Evolutionary conservation across 164 flowering plant species (phyloP).

Genomic region (Berberis vulgaris): DNA sequence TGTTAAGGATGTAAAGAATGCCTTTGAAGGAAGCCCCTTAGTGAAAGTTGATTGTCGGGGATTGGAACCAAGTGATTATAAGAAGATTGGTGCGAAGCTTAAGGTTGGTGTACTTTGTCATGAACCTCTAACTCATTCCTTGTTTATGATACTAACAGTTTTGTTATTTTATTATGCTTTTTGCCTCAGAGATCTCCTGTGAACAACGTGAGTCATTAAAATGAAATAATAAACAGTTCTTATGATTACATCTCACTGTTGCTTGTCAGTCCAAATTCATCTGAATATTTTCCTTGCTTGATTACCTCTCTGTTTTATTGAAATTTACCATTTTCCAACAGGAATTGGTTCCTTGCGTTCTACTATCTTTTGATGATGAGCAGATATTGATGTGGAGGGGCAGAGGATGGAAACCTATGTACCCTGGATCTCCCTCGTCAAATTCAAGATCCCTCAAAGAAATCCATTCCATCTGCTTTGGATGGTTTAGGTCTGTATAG

Average conservation of each 20-base stretch:
- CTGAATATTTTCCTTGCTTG: too few species aligned
- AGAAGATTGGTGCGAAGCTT: conserved; percentile 88
- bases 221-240: too few species aligned
- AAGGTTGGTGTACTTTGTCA: conserved; percentile 42
- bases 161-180: too few species aligned
- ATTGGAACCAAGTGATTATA: conserved; percentile 84
- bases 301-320: too few species aligned
- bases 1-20: conserved; percentile 77
- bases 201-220: too few species aligned
- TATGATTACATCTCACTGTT: too few species aligned
- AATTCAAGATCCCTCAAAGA: conserved; percentile 7
- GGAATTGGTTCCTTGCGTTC: conserved; percentile 97
- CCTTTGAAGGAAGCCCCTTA: conserved; percentile 82
- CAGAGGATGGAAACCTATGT: conserved; percentile 70
- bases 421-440: conserved; percentile 19
- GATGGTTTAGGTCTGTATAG: conserved; percentile 33
- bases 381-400: conserved; percentile 96
- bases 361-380: conserved; percentile 82
- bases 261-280: too few species aligned
- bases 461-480: conserved; percentile 7
- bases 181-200: too few species aligned
- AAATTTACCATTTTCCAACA: too few species aligned
- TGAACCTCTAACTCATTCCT: background rate
- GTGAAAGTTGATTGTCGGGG: conserved; percentile 85
- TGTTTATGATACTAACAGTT: background rate